Conservation (phyloP, 805 yeast species). For the Candida takata region DNA sequence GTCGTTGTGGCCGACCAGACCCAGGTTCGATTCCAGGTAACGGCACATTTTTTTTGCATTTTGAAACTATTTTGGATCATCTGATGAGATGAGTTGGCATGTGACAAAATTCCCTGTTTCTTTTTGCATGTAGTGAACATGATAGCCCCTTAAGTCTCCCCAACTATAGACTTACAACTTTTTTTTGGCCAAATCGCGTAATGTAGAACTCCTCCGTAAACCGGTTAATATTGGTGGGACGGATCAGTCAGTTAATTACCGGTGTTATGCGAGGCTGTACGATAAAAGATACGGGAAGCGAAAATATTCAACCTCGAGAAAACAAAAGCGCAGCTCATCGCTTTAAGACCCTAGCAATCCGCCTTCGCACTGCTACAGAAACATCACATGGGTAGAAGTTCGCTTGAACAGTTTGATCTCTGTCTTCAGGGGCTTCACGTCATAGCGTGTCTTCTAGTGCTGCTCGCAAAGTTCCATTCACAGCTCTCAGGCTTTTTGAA, state of each 20-base stretch:
- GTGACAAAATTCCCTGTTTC: no score
- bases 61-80: not conserved
- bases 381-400: constrained; percentile 15
- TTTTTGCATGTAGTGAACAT: no score
- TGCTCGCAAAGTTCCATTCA: constrained; percentile 27
- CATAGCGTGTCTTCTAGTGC: constrained; percentile 15
- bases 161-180: no score
- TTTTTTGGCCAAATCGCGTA: no score
- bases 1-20: constrained; percentile 69
- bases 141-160: no score
- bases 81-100: not conserved
- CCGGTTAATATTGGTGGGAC: no score
- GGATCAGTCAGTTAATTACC: no score
- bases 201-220: no score
- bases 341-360: not conserved
- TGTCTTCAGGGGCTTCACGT: constrained; percentile 7
- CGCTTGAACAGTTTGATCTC: constrained; percentile 27
- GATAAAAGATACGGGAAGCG: no score
- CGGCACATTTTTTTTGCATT: constrained; percentile 38
- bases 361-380: not conserved
- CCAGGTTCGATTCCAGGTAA: constrained; percentile 70
- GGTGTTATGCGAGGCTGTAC: no score
- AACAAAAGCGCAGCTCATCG: no score
- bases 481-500: constrained; percentile 30
- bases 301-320: no score